Evolutionary conservation across 768 basidiomycete genomes (phyloP).

Genomic region (Tricholomella constricta): DNA sequence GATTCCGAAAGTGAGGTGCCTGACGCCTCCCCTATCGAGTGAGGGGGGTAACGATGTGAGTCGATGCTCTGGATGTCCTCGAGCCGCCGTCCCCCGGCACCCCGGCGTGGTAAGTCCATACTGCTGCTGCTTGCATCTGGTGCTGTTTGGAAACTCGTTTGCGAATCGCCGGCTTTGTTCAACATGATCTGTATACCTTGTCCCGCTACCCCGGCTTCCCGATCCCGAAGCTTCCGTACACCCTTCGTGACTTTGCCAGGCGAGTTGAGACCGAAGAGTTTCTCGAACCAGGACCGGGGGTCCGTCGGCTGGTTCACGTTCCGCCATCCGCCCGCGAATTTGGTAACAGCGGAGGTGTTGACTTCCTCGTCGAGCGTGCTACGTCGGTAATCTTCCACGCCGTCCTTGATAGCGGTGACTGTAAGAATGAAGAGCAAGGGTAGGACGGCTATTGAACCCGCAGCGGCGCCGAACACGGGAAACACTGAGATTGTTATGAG

Average conservation of each 20-base stretch:
- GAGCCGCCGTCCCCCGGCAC: conserved; percentile 52
- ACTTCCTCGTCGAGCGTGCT: conserved; percentile 87
- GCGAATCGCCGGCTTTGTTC: conserved; percentile 49
- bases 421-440: conserved; percentile 85
- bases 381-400: conserved; percentile 93
- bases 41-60: conserved; percentile 66
- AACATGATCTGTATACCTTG: conserved; percentile 66
- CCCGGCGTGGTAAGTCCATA: conserved; percentile 39
- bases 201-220: conserved; percentile 65
- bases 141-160: conserved; percentile 35
- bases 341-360: conserved; percentile 92
- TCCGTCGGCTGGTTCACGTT: conserved; percentile 89
- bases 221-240: conserved; percentile 80
- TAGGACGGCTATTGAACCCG: conserved; percentile 78
- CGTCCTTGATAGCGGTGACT: conserved; percentile 95
- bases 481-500: conserved; percentile 57
- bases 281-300: conserved; percentile 74
- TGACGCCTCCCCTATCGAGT: conserved; percentile 33
- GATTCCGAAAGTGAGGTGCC: conserved; percentile 39
- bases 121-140: conserved; percentile 45
- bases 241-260: conserved; percentile 84
- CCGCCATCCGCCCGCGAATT: conserved; percentile 78
- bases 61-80: conserved; percentile 73
- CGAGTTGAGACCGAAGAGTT: conserved; percentile 64
- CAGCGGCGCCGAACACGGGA: conserved; percentile 86